Percentiles rank a stretch among this genome's conserved stretches.
phyloP scores from a whole-genome alignment of 176 grass and related monocot genomes.

The Oryza glaberrima region DNA sequence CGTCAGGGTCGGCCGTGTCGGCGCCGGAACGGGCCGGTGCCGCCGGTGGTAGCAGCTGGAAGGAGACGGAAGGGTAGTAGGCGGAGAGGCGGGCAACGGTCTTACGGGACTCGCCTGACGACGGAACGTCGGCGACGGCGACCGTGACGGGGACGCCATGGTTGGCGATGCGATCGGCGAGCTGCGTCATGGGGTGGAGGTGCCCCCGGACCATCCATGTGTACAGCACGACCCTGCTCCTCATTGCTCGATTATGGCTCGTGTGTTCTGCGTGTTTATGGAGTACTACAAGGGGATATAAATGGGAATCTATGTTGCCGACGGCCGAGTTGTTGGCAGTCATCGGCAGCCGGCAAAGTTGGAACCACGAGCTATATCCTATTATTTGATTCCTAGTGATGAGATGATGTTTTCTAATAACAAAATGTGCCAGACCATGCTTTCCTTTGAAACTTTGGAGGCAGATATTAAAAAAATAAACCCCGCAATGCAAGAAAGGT shows the following conservation, averaged over 20 bases:
- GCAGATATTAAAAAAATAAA: slow-evolving; percentile 15
- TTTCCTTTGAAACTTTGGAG: neutral
- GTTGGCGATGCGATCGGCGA: slow-evolving; percentile 45
- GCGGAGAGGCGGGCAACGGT: slow-evolving; percentile 22
- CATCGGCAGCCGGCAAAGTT: too few species aligned
- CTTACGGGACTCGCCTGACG: slow-evolving; percentile 1
- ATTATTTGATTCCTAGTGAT: too few species aligned
- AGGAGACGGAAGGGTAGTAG: slow-evolving; percentile 50
- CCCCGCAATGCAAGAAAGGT: too few species aligned
- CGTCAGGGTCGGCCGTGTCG: slow-evolving; percentile 19
- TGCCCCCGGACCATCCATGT: slow-evolving; percentile 62
- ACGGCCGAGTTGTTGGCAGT: too few species aligned
- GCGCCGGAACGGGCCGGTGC: neutral
- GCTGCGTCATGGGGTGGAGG: slow-evolving; percentile 52
- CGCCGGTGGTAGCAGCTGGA: slow-evolving; percentile 36
- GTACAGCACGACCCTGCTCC: slow-evolving; percentile 49
- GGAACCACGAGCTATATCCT: too few species aligned
- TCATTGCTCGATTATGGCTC: slow-evolving; percentile 26
- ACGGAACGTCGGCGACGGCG: slow-evolving; percentile 51
- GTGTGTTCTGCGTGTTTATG: neutral
- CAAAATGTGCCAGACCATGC: too few species aligned
- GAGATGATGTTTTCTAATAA: too few species aligned
- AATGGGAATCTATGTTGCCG: neutral
- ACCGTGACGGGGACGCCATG: slow-evolving; percentile 41
- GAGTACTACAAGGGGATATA: neutral